Evolutionary conservation across 2,329 filamentous ascomycete species (phyloP).

Genomic region (Xylariaceae sp.): DNA sequence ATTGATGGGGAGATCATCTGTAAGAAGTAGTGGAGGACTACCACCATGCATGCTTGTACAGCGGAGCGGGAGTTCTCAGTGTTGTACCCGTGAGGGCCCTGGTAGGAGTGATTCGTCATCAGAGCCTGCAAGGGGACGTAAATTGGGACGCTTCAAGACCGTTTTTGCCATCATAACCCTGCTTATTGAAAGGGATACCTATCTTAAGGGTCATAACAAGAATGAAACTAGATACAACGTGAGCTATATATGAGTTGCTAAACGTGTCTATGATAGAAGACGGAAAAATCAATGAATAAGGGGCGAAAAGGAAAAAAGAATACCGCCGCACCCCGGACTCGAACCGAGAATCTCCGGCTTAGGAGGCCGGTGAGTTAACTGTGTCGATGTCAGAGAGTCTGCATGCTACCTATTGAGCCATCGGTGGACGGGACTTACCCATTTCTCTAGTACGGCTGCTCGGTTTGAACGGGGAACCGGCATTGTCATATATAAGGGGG

Average conservation of each 20-base stretch:
- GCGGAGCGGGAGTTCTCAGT: too few species aligned
- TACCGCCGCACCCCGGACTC: conserved; percentile 18
- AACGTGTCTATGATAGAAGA: not conserved
- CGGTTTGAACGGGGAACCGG: not conserved
- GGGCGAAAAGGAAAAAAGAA: conserved; percentile 9
- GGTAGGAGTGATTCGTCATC: too few species aligned
- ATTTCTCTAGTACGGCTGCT: conserved; percentile 22
- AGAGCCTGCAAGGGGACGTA: too few species aligned
- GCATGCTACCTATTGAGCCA: not conserved
- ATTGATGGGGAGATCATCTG: conserved; percentile 18
- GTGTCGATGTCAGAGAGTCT: conserved; percentile 8
- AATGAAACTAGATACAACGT: too few species aligned
- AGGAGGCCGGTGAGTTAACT: conserved; percentile 24
- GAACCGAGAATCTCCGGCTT: conserved; percentile 25
- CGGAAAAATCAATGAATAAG: not conserved
- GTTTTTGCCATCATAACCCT: too few species aligned
- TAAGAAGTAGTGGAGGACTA: conserved; percentile 3
- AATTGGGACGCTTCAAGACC: too few species aligned
- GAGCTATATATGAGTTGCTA: too few species aligned
- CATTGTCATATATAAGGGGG: not conserved
- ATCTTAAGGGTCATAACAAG: too few species aligned
- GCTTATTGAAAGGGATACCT: too few species aligned
- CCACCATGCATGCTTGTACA: too few species aligned
- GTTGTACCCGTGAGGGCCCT: too few species aligned
- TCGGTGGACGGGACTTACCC: conserved; percentile 10